Base-by-base conservation (phyloP, 495 filamentous ascomycete species). In the Hypoxylon subgilvum region DNA sequence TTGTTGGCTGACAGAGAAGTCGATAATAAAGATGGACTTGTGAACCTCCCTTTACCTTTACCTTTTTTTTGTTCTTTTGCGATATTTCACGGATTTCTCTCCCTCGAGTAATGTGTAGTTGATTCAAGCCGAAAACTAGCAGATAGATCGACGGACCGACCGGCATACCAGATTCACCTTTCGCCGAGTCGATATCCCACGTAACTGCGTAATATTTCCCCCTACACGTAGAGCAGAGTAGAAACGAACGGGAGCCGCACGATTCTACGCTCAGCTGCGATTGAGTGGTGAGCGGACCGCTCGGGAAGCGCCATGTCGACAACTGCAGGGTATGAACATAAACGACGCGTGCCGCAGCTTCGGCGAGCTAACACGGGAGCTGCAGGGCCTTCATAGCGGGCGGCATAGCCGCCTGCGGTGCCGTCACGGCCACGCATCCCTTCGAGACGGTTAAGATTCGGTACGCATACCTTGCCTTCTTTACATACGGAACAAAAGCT, bases 361-460 rank as follows among this genome's bases (percentile, higher is more conserved):
- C 21, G 3, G 10, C 23, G 4, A 19, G 19, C 60, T 61, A 42
- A 68, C 22, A 13, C 59, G 66, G 46, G 59, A 63, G 2, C 16
- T 45, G 28, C 49, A 83, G 84, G 49, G 80, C 82, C 38, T 99
- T 99, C 80, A 82, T 97, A 61, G 92, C 94, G 19, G 94, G 94
- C 71, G 94, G 94, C 57, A 89, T 97, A 69, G 94, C 94, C 62
- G 94, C 95, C 46, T 96, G 92, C 75, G 94, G 94, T 61, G 94
- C 94, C 46, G 95, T 99, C 44, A 97, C 94, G 3, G 93, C 95
- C 39, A 99, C 94, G 31, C 94, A 99, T 73, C 90, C 91, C 55
- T 97, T 97, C 78, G 94, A 99, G 76, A 97, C 94, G 5, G 91
- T 97, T 52, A 99, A 99, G 84, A 99, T 97, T 70, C 90, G 93